Conservation (phyloP, 306 rosid genomes). For the Quercus rubra region DNA sequence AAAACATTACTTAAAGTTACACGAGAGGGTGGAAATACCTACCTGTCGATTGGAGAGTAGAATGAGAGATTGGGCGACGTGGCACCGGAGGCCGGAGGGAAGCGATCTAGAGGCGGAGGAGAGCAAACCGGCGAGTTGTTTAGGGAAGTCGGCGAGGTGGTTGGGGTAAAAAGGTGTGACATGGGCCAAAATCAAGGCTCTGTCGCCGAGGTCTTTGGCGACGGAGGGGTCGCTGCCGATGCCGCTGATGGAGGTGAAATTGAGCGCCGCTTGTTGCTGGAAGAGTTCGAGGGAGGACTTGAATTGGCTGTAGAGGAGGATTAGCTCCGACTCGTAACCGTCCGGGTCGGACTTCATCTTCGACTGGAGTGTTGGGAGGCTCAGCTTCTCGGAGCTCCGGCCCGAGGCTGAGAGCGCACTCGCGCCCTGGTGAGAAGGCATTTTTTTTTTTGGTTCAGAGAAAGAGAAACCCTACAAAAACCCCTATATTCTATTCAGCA, state of each 20-base stretch:
- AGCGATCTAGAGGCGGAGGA: slow-evolving; percentile 47
- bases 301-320: slow-evolving; percentile 61
- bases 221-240: slow-evolving; percentile 56
- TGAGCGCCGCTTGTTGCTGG: slow-evolving; percentile 60
- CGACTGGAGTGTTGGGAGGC: slow-evolving; percentile 59
- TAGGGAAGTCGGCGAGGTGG: slow-evolving; percentile 58
- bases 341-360: slow-evolving; percentile 90
- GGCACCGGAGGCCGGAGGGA: slow-evolving; percentile 56
- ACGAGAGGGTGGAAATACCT: background rate
- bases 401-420: slow-evolving; percentile 46
- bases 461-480: no score
- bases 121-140: slow-evolving; percentile 55
- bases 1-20: no score
- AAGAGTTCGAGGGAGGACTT: slow-evolving; percentile 67
- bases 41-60: slow-evolving; percentile 67
- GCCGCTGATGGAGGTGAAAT: slow-evolving; percentile 68
- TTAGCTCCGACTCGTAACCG: slow-evolving; percentile 71
- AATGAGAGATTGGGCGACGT: slow-evolving; percentile 53
- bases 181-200: slow-evolving; percentile 67
- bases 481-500: no score
- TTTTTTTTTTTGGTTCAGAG: no score
- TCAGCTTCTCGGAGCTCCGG: slow-evolving; percentile 59
- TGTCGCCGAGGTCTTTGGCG: slow-evolving; percentile 73
- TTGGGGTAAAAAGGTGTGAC: slow-evolving; percentile 59
- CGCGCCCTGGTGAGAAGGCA: background rate